Evolutionary conservation across 768 basidiomycete species (phyloP), one percentile per base, ranked within the genome.

Genomic region (Sutorius australiensis): DNA sequence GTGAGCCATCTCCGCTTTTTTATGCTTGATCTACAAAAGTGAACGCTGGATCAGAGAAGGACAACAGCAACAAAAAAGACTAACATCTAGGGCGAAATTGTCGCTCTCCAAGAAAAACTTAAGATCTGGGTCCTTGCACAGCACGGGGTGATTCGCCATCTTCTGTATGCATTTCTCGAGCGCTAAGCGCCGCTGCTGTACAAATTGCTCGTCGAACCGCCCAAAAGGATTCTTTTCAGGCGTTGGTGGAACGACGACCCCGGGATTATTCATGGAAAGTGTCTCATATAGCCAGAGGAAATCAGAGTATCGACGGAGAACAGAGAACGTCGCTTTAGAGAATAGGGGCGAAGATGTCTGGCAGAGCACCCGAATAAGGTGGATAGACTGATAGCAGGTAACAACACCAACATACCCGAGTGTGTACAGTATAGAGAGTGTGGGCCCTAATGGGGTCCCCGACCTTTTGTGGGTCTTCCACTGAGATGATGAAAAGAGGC

Each of bases 391-490:
- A 32, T 34, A 54, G 21, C 24, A 40, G 42, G 14, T 5, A 42
- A 30, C 9, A 33, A 65, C 82, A 47, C 67, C 9, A 34, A 65
- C 82, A 48, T 67, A 91, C 92, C 58, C 82, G 77, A 13, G 95
- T 97, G 54, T 92, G 87, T 2, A 99, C 92, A 2, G 97, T 99
- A 68, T 98, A 99, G 75, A 98, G 93, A 11, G 90, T 97, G 66
- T 92, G 97, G 14, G 86, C 83, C 52, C 91, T 86, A 44, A 98
- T 91, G 1, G 94, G 91, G 63, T 95, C 92, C n/a, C 97, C 97
- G 40, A 98, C 89, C 61, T 89, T 92, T 60, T 98, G 94, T 6
- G 97, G 97, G 69, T 99, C 97, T 48, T 92, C 90, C n/a, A 99
- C 93, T 0, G 88, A 82, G 58, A 99, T 92, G 8, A 80, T 68